A percentile compares a stretch with the other conserved stretches of the same genome.
These are phyloP conservation scores for Xylariaceae sp. DNA, from an alignment of 2,329 filamentous ascomycete genomes.

Conservation along the genomic window DNA sequence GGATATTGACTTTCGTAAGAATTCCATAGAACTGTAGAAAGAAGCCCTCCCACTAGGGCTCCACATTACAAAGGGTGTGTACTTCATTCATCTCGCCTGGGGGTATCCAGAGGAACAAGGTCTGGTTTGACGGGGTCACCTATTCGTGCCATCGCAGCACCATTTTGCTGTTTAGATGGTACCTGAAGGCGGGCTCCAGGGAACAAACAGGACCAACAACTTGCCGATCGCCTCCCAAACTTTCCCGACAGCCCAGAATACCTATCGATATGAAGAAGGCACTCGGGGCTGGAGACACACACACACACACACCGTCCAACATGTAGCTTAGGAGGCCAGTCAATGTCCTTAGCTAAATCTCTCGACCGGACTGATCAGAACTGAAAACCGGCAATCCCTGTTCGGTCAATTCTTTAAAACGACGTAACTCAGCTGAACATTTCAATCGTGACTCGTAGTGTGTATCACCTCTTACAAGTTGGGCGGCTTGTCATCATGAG, in stretches of 20 bases:
- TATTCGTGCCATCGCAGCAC: neutral
- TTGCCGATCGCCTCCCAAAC: constrained; percentile 6
- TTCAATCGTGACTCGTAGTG: constrained; percentile 12
- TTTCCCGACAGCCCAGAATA: constrained; percentile 10
- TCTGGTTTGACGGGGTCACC: constrained; percentile 6
- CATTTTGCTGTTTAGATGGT: constrained; percentile 1
- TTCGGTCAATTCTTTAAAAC: constrained; percentile 2
- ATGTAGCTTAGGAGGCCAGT: neutral
- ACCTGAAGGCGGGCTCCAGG: constrained; percentile 6
- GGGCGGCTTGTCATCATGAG: constrained; percentile 26
- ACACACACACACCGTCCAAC: neutral
- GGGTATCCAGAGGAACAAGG: constrained; percentile 25
- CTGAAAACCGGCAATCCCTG: constrained; percentile 4
- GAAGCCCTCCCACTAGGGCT: constrained; percentile 13
- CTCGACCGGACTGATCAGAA: constrained; percentile 2
- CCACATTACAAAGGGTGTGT: constrained; percentile 22
- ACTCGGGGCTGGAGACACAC: neutral
- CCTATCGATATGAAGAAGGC: constrained; percentile 8
- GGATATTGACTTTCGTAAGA: constrained; percentile 2
- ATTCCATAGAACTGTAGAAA: constrained; percentile 14
- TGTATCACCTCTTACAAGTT: constrained; percentile 23
- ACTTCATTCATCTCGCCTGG: constrained; percentile 16
- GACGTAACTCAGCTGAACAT: constrained; percentile 13
- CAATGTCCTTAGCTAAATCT: neutral
- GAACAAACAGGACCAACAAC: constrained; percentile 10